A percentile compares a stretch with the other conserved stretches of the same genome.
Evolutionary conservation across 441 rosid genomes (phyloP).

Genomic region (Erodium chrysanthum): DNA sequence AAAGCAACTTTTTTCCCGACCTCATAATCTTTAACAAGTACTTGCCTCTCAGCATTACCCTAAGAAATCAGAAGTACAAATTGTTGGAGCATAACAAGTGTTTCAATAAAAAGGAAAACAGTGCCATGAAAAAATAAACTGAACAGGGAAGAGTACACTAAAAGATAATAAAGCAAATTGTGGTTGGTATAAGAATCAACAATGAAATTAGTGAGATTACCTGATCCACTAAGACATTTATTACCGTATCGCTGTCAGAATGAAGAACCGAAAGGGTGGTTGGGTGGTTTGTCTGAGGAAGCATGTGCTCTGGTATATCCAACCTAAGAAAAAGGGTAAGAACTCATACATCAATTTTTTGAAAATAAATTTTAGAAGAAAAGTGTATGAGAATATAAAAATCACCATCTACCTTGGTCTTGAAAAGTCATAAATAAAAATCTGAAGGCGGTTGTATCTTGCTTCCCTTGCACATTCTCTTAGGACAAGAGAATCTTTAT

Average conservation of each 20-base stretch:
- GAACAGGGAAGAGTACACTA: conserved; percentile 9
- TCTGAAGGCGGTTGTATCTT: conserved; percentile 52
- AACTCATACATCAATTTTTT: conserved; percentile 14
- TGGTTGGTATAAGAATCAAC: conserved; percentile 2
- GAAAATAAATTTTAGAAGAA: conserved; percentile 12
- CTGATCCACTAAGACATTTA: conserved; percentile 90
- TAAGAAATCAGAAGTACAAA: conserved; percentile 24
- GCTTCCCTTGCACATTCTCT: conserved; percentile 73
- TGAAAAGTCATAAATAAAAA: conserved; percentile 78
- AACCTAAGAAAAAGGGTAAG: conserved; percentile 44
- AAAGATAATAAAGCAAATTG: conserved; percentile 5
- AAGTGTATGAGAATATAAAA: conserved; percentile 8
- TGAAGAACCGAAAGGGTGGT: conserved; percentile 65
- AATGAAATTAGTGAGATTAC: conserved; percentile 32
- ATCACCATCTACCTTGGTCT: conserved; percentile 58
- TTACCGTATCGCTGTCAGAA: conserved; percentile 62
- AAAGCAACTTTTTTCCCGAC: conserved; percentile 76
- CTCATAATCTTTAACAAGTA: conserved; percentile 85
- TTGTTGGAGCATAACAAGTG: conserved; percentile 10
- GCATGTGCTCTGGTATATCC: conserved; percentile 58
- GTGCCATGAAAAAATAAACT: conserved; percentile 4
- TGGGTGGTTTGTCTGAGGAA: conserved; percentile 82
- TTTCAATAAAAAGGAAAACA: not conserved
- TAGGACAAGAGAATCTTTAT: conserved; percentile 59
- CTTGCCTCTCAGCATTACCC: conserved; percentile 85